A percentile compares a stretch with the other conserved stretches of the same genome.
phyloP scores from a whole-genome alignment of 192 early-diverging fungal genomes.

The Anaeromyces robustus region DNA sequence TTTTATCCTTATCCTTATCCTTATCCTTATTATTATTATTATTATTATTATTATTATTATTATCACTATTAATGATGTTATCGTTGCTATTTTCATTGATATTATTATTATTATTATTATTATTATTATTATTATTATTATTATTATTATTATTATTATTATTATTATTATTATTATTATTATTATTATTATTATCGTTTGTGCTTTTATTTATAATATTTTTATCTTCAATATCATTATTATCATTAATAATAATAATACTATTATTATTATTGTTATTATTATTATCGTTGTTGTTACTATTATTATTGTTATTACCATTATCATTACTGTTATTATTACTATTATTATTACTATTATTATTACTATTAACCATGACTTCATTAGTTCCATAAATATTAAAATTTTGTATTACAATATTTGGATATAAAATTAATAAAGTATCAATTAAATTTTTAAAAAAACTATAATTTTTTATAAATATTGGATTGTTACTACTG shows the following conservation, averaged over 20 bases:
- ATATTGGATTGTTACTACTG: neutral
- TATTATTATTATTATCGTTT: neutral
- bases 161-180: neutral
- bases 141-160: no score
- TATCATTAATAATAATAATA: no score
- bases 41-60: neutral
- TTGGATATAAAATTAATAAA: neutral
- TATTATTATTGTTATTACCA: no score
- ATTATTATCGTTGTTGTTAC: no score
- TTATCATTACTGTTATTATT: no score
- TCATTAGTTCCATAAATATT: neutral
- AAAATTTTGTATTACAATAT: neutral
- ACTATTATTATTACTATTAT: no score
- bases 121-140: neutral
- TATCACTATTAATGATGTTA: neutral
- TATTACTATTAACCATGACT: no score
- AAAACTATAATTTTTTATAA: neutral
- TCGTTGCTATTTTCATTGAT: neutral
- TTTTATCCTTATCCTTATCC: no score
- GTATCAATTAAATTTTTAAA: neutral
- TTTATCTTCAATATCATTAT: neutral
- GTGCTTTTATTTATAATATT: neutral
- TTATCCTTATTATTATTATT: no score
- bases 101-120: neutral
- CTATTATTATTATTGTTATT: no score